A percentile compares a stretch with the other conserved stretches of the same genome.
Evolutionary conservation across 805 yeast genomes (phyloP).

Genomic region (Kazachstania bromeliacearum): DNA sequence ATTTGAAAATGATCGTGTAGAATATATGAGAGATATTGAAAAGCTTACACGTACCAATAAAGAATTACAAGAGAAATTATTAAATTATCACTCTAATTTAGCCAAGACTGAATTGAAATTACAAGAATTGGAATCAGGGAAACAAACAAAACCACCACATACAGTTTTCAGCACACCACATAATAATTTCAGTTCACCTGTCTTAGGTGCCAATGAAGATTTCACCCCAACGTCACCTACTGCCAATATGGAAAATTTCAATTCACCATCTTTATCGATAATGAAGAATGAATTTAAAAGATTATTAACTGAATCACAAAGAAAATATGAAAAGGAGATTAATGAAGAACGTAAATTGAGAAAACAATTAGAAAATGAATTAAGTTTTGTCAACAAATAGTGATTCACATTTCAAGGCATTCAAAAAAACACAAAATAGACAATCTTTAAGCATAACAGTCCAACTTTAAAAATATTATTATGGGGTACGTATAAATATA

Average conservation of each 20-base stretch:
- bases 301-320: constrained; percentile 51
- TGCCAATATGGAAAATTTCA: constrained; percentile 4
- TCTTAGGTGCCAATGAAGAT: constrained; percentile 1
- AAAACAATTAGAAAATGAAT: constrained; percentile 32
- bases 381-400: constrained; percentile 11
- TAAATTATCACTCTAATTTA: constrained; percentile 32
- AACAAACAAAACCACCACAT: neutral
- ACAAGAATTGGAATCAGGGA: neutral
- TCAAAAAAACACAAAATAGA: neutral
- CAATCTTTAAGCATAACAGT: neutral
- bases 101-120: constrained; percentile 18
- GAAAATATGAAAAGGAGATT: constrained; percentile 50
- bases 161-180: neutral
- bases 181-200: neutral
- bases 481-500: neutral
- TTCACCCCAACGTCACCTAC: constrained; percentile 1
- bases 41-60: constrained; percentile 43
- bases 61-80: constrained; percentile 42
- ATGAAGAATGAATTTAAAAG: constrained; percentile 62
- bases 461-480: neutral
- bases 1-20: constrained; percentile 55
- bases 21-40: constrained; percentile 43
- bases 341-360: constrained; percentile 46
- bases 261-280: constrained; percentile 40
- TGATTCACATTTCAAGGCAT: neutral